A percentile compares a stretch with the other conserved stretches of the same genome.
These are phyloP conservation scores for Cladosporium sp. DNA, from an alignment of 2,329 filamentous ascomycete genomes.

Conservation along the genomic window DNA sequence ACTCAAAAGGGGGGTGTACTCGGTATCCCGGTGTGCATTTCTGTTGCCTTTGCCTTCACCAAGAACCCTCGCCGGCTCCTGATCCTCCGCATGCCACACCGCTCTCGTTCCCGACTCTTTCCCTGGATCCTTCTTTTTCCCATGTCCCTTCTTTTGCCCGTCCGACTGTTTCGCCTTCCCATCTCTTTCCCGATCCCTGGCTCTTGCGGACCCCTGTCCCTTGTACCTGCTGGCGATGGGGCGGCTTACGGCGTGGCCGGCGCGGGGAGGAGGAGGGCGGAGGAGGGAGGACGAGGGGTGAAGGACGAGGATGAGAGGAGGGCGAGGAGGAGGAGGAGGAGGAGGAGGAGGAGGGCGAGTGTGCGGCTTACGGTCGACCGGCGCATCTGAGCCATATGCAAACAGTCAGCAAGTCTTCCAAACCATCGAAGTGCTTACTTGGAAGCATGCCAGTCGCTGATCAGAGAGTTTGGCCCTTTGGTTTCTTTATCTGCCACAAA, in stretches of 20 bases:
- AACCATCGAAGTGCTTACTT: no score
- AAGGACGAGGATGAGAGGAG: neutral
- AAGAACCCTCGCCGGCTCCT: neutral
- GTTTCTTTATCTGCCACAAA: no score
- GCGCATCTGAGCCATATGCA: neutral
- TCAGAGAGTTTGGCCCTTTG: no score
- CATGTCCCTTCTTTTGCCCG: neutral
- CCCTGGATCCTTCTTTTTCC: neutral
- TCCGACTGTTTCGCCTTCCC: neutral
- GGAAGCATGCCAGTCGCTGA: no score
- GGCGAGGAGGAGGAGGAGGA: neutral
- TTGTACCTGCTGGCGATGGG: neutral
- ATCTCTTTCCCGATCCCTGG: neutral
- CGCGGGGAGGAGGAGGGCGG: neutral
- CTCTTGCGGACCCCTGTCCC: neutral
- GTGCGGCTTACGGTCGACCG: slow-evolving; percentile 1
- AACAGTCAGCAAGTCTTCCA: neutral
- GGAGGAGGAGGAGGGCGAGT: neutral
- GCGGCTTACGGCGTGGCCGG: neutral
- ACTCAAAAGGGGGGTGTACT: neutral
- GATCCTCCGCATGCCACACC: neutral
- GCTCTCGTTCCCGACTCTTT: neutral
- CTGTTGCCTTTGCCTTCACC: neutral
- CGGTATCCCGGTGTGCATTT: slow-evolving; percentile 1
- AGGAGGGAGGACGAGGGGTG: no score